Evolutionary conservation across 116 monocot species (phyloP).

Genomic region (Zostera marina): DNA sequence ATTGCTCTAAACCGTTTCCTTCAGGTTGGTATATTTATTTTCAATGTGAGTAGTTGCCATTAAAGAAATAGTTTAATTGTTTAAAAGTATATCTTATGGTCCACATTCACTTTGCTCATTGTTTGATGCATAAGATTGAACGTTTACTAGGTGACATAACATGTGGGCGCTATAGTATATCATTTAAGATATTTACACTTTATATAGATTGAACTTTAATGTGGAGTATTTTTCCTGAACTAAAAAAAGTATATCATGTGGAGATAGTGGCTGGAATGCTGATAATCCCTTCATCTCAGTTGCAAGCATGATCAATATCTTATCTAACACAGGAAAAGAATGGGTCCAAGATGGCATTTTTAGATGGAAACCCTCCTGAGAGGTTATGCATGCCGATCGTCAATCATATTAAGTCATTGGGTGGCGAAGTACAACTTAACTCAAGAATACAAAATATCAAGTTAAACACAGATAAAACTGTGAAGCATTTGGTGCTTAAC

Average conservation of each 20-base stretch:
- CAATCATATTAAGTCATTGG: slow-evolving; percentile 65
- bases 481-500: slow-evolving; percentile 72
- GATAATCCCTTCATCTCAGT: neutral
- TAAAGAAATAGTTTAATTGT: too few species aligned
- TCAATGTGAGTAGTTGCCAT: neutral
- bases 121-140: too few species aligned
- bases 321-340: slow-evolving; percentile 63
- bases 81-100: too few species aligned
- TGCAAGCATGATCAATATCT: slow-evolving; percentile 4
- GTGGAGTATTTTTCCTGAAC: too few species aligned
- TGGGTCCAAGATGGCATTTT: slow-evolving; percentile 92
- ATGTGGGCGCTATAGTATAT: too few species aligned
- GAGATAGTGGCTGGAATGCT: neutral
- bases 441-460: slow-evolving; percentile 78
- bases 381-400: slow-evolving; percentile 82
- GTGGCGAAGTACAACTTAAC: slow-evolving; percentile 70
- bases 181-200: too few species aligned
- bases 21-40: slow-evolving; percentile 32
- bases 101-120: too few species aligned
- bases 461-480: slow-evolving; percentile 64
- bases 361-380: slow-evolving; percentile 96
- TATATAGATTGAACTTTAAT: too few species aligned
- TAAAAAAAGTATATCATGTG: too few species aligned
- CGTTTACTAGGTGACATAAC: too few species aligned
- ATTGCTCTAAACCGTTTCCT: slow-evolving; percentile 94